Evolutionary conservation across 176 grass and related monocot species (phyloP).

Genomic region (Olyra latifolia): DNA sequence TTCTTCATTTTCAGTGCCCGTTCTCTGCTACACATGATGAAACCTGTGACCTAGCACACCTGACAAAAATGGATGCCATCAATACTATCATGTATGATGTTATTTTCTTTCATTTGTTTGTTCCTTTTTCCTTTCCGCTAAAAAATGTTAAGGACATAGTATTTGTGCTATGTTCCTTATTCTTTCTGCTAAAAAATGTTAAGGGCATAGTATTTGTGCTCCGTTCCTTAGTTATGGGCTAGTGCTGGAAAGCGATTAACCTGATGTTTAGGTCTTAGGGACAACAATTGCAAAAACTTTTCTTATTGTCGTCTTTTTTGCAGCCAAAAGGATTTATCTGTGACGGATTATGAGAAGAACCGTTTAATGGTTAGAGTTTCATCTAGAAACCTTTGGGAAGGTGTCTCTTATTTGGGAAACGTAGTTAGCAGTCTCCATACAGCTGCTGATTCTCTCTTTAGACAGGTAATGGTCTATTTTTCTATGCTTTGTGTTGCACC

Average conservation of each 20-base stretch:
- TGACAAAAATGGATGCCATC: conserved; percentile 66
- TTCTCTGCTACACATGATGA: conserved; percentile 43
- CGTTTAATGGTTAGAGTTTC: conserved; percentile 73
- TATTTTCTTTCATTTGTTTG: not conserved
- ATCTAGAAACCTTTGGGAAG: conserved; percentile 82
- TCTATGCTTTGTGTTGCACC: conserved; percentile 23
- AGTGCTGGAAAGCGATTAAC: conserved; percentile 18
- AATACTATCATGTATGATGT: conserved; percentile 70
- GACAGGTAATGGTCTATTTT: conserved; percentile 56
- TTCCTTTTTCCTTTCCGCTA: not conserved
- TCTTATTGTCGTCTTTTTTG: conserved; percentile 32
- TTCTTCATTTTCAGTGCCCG: conserved; percentile 34
- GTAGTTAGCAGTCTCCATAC: conserved; percentile 58
- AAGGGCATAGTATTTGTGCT: not conserved
- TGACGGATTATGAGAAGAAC: conserved; percentile 70
- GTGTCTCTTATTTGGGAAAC: conserved; percentile 32
- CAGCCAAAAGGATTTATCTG: conserved; percentile 51
- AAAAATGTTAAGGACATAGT: not conserved
- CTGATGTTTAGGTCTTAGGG: conserved; percentile 5
- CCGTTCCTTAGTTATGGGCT: not conserved
- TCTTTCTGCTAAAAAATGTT: not conserved
- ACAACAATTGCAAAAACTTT: not conserved
- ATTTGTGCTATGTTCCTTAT: not conserved
- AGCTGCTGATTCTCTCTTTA: conserved; percentile 79
- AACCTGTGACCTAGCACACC: conserved; percentile 60